Percentiles rank a stretch among this genome's conserved stretches.
Conservation (phyloP, 2,329 filamentous ascomycete species). For the Drechslerella dactyloides region DNA sequence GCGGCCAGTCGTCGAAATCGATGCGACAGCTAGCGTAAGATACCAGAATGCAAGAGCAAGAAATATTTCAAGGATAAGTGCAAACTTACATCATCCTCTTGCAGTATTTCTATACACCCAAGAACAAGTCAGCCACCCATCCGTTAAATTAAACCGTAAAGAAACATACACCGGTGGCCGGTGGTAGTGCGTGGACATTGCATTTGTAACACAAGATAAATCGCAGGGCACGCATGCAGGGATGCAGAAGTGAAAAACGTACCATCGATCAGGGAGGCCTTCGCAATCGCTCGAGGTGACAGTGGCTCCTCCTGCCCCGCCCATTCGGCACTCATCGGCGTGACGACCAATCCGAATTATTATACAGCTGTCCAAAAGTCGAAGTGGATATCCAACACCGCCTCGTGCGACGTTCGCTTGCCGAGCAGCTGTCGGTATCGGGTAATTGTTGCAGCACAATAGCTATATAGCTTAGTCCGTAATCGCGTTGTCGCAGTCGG, state of each 20-base stretch:
- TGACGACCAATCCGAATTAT: background rate
- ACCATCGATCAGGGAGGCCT: conserved; percentile 48
- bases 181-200: too few relatives aligned
- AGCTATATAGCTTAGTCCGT: too few relatives aligned
- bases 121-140: background rate
- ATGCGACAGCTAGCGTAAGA: conserved; percentile 1
- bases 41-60: background rate
- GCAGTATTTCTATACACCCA: background rate
- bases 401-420: too few relatives aligned
- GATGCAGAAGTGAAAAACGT: conserved; percentile 8
- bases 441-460: too few relatives aligned
- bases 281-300: conserved; percentile 45
- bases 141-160: too few relatives aligned
- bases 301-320: conserved; percentile 49
- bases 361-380: too few relatives aligned
- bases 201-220: background rate
- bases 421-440: too few relatives aligned
- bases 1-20: too few relatives aligned
- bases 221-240: background rate
- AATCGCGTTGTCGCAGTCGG: background rate
- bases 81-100: conserved; percentile 7
- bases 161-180: too few relatives aligned
- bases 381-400: too few relatives aligned
- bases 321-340: conserved; percentile 43
- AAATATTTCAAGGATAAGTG: background rate